phyloP scores from a whole-genome alignment of 441 rosid species.

The Jatropha podagrica region DNA sequence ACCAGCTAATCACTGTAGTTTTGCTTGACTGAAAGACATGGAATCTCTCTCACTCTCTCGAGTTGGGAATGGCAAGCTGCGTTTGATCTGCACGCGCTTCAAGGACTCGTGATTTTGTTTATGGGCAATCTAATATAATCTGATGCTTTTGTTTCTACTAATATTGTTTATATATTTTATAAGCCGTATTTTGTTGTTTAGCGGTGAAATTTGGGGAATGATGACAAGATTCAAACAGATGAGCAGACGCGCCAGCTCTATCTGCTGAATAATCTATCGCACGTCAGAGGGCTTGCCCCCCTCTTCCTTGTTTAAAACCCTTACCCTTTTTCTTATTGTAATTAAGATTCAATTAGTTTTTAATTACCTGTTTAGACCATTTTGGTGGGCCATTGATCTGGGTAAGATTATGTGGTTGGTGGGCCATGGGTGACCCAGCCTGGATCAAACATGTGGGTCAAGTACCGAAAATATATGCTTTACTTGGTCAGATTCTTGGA shows the following conservation, averaged over 20 bases:
- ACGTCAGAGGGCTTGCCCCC: neutral
- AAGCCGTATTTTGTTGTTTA: conserved; percentile 27
- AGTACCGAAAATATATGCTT: conserved; percentile 7
- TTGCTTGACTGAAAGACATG: conserved; percentile 41
- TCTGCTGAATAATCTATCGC: conserved; percentile 19
- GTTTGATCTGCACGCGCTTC: conserved; percentile 18
- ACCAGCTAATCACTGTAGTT: conserved; percentile 1
- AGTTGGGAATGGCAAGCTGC: conserved; percentile 5
- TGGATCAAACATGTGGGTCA: conserved; percentile 18
- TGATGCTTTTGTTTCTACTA: neutral
- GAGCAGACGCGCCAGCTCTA: conserved; percentile 38
- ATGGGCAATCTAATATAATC: neutral
- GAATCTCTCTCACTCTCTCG: conserved; percentile 32
- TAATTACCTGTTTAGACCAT: too few species aligned
- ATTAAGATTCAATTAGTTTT: neutral
- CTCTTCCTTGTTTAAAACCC: neutral
- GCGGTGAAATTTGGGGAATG: conserved; percentile 46
- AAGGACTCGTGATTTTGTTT: neutral
- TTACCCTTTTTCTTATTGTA: neutral
- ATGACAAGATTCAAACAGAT: conserved; percentile 37
- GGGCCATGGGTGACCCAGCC: conserved; percentile 13
- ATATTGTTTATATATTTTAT: neutral
- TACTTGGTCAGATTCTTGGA: neutral
- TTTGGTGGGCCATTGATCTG: neutral
- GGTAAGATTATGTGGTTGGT: conserved; percentile 12